These are phyloP conservation scores for Stagonosporopsis cucurbitacearum DNA, from an alignment of 2,329 filamentous ascomycete species.

Conservation along the genomic window DNA sequence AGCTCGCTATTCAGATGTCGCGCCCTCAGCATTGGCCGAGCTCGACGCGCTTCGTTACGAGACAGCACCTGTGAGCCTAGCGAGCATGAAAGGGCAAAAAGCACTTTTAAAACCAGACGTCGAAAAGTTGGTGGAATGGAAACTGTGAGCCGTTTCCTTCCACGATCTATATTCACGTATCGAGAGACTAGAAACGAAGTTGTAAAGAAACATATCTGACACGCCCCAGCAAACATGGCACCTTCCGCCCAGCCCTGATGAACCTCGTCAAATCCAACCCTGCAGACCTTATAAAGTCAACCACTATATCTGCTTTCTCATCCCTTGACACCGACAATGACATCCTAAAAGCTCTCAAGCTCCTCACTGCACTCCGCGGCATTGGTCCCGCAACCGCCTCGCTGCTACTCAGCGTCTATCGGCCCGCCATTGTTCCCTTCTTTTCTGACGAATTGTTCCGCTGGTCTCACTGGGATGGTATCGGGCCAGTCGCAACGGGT, in stretches of 20 bases:
- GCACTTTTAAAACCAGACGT: slow-evolving; percentile 40
- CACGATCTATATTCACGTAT: no score
- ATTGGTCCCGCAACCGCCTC: slow-evolving; percentile 82
- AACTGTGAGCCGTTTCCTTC: slow-evolving; percentile 36
- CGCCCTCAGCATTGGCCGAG: slow-evolving; percentile 36
- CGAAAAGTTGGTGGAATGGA: slow-evolving; percentile 49
- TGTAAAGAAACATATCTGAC: neutral
- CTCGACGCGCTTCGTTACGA: slow-evolving; percentile 45
- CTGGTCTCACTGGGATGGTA: slow-evolving; percentile 67
- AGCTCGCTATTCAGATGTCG: slow-evolving; percentile 34
- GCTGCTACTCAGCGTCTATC: slow-evolving; percentile 71
- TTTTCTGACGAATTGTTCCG: slow-evolving; percentile 82
- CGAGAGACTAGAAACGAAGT: no score
- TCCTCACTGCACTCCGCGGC: slow-evolving; percentile 69
- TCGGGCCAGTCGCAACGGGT: slow-evolving; percentile 30
- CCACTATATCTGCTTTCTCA: slow-evolving; percentile 61
- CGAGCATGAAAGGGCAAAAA: slow-evolving; percentile 16
- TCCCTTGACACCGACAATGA: slow-evolving; percentile 8
- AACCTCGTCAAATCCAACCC: slow-evolving; percentile 65
- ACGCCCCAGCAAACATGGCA: slow-evolving; percentile 56
- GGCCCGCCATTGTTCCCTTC: slow-evolving; percentile 68
- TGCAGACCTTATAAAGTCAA: slow-evolving; percentile 53
- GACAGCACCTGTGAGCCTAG: slow-evolving; percentile 33
- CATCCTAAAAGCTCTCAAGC: slow-evolving; percentile 53
- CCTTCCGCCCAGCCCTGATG: slow-evolving; percentile 56